Evolutionary conservation across 2,329 filamentous ascomycete genomes (phyloP), one percentile per base, ranked within the genome.

Genomic region (Cercospora sojina): DNA sequence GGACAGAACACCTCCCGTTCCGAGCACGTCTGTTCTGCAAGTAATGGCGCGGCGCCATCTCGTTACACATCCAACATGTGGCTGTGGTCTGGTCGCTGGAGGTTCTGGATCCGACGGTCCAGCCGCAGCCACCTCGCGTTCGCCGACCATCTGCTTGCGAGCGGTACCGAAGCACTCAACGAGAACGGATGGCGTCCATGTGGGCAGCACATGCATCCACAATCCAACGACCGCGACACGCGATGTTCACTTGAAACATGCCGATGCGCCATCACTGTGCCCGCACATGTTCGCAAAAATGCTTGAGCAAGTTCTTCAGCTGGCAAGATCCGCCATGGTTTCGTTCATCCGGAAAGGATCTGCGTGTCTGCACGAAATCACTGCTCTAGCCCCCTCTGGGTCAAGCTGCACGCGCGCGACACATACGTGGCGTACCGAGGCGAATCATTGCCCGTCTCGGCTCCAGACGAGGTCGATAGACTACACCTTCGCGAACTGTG

Each of bases 381-480:
- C 59, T 62, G 43, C 20, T 53, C 59, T 62, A 62, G 59, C 43
- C 59, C 9, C 31, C 2, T 62, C 59, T 16, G 23, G 59, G 59
- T 25, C 43, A 53, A 51, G 59, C 43, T 25, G 43, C 31, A 32
- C 43, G 59, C 47, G 51, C 59, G 59, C 59, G 51, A 62, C 47
- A 18, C 29, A 53, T 43, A 62, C 59, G 59, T 62, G 59, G 59
- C 41, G 41, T 35, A 32, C 59, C 25, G 29, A 6, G 41, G 23
- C 59, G 59, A 62, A 62, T 62, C 59, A 53, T 20, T 62, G 25
- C 41, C 47, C 16, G 16, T 62, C 47, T 51, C 18, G 59, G 59
- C 43, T 31, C 49, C 20, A 53, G 43, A n/a, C 59, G 53, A 62
- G 59, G 8, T 27, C 27, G 32, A 53, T 49, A 62, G 43, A 62